phyloP scores from a whole-genome alignment of 768 basidiomycete genomes.

The Lactifluus hygrophoroides region DNA sequence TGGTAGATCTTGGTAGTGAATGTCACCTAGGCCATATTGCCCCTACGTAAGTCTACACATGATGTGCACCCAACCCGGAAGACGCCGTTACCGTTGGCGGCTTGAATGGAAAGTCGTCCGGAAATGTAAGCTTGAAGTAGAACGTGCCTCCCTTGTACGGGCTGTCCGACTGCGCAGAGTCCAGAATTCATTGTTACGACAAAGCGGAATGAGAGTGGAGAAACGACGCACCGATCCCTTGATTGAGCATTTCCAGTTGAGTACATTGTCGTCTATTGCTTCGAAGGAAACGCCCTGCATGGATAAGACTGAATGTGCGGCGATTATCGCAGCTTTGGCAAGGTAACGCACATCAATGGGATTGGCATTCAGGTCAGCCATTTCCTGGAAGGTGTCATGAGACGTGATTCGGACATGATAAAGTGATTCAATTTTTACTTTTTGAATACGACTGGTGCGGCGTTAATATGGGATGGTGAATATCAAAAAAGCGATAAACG shows the following conservation, averaged over 20 bases:
- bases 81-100: slow-evolving; percentile 52
- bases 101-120: slow-evolving; percentile 81
- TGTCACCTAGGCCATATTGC: slow-evolving; percentile 44
- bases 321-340: not conserved
- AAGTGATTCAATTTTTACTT: slow-evolving; percentile 33
- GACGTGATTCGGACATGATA: not conserved
- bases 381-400: slow-evolving; percentile 42
- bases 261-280: slow-evolving; percentile 60
- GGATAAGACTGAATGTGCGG: not conserved
- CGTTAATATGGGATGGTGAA: not conserved
- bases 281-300: slow-evolving; percentile 54
- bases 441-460: slow-evolving; percentile 57
- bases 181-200: slow-evolving; percentile 4
- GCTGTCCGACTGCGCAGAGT: slow-evolving; percentile 47
- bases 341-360: slow-evolving; percentile 54
- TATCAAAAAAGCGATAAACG: not conserved
- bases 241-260: slow-evolving; percentile 70
- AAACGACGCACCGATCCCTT: slow-evolving; percentile 61
- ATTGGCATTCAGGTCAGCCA: slow-evolving; percentile 48
- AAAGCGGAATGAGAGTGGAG: slow-evolving; percentile 7
- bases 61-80: not conserved
- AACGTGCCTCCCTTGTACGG: slow-evolving; percentile 82
- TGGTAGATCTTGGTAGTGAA: slow-evolving; percentile 87
- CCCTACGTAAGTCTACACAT: not conserved
- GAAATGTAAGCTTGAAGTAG: slow-evolving; percentile 64